Conservation (phyloP, 805 yeast species). For the Isabelozyma gotoi region DNA sequence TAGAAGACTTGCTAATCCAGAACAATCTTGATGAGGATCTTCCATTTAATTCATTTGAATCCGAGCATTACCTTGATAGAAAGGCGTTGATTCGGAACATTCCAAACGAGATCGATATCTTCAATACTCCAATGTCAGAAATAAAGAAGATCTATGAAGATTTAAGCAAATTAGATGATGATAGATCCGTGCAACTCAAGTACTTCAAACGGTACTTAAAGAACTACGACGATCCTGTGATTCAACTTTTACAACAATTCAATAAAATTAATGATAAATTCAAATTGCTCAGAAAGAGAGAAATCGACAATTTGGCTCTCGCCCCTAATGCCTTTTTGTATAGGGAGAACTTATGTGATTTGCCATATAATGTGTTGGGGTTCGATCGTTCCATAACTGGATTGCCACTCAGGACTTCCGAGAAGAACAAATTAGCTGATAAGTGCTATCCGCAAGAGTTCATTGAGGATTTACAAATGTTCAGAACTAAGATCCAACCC, state of each 20-base stretch:
- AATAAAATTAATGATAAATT: slow-evolving; percentile 39
- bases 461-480: slow-evolving; percentile 35
- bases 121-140: slow-evolving; percentile 25
- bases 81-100: slow-evolving; percentile 25
- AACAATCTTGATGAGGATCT: slow-evolving; percentile 33
- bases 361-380: slow-evolving; percentile 41
- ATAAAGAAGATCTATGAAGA: slow-evolving; percentile 31
- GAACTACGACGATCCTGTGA: slow-evolving; percentile 32
- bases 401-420: slow-evolving; percentile 28
- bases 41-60: slow-evolving; percentile 31
- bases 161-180: slow-evolving; percentile 33
- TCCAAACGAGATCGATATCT: slow-evolving; percentile 37
- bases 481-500: slow-evolving; percentile 23
- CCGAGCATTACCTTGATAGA: slow-evolving; percentile 37
- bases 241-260: slow-evolving; percentile 28
- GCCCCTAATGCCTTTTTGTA: slow-evolving; percentile 29
- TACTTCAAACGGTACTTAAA: slow-evolving; percentile 31
- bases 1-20: slow-evolving; percentile 36
- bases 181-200: slow-evolving; percentile 35
- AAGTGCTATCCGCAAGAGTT: slow-evolving; percentile 36
- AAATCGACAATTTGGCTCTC: slow-evolving; percentile 24
- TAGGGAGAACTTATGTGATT: slow-evolving; percentile 25
- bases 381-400: slow-evolving; percentile 41
- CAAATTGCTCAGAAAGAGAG: slow-evolving; percentile 34
- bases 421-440: slow-evolving; percentile 20